phyloP scores from a whole-genome alignment of 2,329 filamentous ascomycete genomes.

The Tolypocladium endophyticum region DNA sequence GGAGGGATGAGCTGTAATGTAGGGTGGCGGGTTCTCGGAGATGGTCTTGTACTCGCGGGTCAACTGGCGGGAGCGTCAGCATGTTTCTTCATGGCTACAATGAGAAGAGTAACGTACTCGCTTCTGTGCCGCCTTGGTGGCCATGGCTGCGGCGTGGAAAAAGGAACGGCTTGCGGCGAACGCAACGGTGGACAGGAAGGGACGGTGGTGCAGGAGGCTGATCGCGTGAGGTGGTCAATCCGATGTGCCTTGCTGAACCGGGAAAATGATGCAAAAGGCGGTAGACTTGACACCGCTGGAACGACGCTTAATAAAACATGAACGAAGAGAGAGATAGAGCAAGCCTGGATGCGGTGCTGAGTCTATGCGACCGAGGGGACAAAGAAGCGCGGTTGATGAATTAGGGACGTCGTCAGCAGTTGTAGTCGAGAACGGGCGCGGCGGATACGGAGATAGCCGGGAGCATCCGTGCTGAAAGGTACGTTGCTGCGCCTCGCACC shows the following conservation, averaged over 20 bases:
- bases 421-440: not conserved
- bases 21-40: conserved; percentile 69
- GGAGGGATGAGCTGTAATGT: conserved; percentile 80
- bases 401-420: not conserved
- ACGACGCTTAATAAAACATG: not conserved
- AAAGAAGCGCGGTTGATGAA: not conserved
- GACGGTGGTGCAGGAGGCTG: conserved; percentile 2
- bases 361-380: not conserved
- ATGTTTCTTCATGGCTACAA: not conserved
- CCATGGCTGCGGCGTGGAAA: conserved; percentile 36
- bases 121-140: conserved; percentile 63
- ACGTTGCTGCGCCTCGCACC: not conserved
- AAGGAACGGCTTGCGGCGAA: not conserved
- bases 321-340: not conserved
- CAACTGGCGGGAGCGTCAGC: conserved; percentile 30
- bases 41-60: conserved; percentile 54
- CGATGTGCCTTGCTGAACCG: not conserved
- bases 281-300: not conserved
- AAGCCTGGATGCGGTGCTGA: not conserved
- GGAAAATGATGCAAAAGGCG: not conserved
- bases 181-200: not conserved
- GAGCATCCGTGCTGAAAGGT: not conserved
- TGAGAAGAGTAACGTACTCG: conserved; percentile 36
- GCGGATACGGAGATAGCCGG: not conserved
- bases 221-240: conserved; percentile 10